Base-by-base conservation (phyloP, 768 basidiomycete genomes). In the Mycena venus region DNA sequence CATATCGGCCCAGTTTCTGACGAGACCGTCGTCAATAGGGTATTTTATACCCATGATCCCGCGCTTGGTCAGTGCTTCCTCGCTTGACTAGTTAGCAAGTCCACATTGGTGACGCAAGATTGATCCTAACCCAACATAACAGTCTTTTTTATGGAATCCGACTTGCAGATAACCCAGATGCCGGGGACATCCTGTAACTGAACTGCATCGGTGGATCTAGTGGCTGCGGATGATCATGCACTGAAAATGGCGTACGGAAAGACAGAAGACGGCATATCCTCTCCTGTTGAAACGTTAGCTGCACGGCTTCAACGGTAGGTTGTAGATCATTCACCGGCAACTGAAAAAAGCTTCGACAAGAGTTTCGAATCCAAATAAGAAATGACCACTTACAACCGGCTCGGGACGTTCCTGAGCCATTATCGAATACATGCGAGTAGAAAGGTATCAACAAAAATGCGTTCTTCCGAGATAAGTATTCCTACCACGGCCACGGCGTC, bases 151-250 rank as follows among this genome's bases (percentile, higher is more conserved):
- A 73, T 91, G 91, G 91, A 93, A 92, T 75, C 92, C 92, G 78
- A 93, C 91, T n/a, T n/a, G n/a, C 92, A 93, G 93, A 74, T 92
- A 91, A 87, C 91, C 91, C 82, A 91, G 89, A 84, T 93, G 91
- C 79, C 91, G 90, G 74, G 92, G 92, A 78, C 92, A 90, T 78
- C 92, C 92, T 79, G 93, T 92, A 80, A 93, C 93, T 38, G 92
- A 93, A 32, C 93, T 93, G 89, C 89, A 81, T 94, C 91, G 84
- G 94, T 90, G 78, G n/a, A n/a, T n/a, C 89, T 94, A 82, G 84
- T 80, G 81, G 85, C 83, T 80, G 55, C 51, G 58, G 44, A 55
- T n/a, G n/a, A 34, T 62, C 47, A 9, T 49, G n/a, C 14, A 5
- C n/a, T 47, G 42, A 36, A 23, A 49, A 34, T n/a, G 40, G 29